Conservation (phyloP, 1,284 basidiomycete genomes). For the Trichosporon sp. region DNA sequence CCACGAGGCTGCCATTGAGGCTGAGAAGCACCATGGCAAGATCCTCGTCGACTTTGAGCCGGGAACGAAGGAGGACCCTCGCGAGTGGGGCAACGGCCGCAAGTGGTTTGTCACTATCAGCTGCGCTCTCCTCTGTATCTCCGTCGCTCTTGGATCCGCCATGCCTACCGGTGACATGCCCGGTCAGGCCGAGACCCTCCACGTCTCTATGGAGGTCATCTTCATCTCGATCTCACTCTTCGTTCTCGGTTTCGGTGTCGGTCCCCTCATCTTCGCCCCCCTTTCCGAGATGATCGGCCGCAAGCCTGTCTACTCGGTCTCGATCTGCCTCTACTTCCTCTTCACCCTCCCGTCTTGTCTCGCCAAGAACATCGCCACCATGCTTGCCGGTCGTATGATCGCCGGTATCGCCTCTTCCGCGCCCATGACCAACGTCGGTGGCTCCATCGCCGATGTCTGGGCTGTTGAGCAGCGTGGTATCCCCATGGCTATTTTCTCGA, state of each 20-base stretch:
- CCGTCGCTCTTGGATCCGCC: slow-evolving; percentile 56
- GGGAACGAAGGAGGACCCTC: slow-evolving; percentile 41
- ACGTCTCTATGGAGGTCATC: slow-evolving; percentile 56
- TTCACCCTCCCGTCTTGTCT: slow-evolving; percentile 59
- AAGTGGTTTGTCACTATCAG: slow-evolving; percentile 47
- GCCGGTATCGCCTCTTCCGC: slow-evolving; percentile 58
- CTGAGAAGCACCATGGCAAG: slow-evolving; percentile 33
- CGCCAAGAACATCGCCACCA: slow-evolving; percentile 56
- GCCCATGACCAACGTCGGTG: slow-evolving; percentile 59
- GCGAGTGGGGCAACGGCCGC: slow-evolving; percentile 42
- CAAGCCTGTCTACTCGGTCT: slow-evolving; percentile 55
- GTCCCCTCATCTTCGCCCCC: slow-evolving; percentile 56
- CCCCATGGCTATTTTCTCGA: slow-evolving; percentile 58
- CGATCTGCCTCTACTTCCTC: slow-evolving; percentile 56
- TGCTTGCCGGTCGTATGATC: slow-evolving; percentile 59
- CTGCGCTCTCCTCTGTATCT: slow-evolving; percentile 42
- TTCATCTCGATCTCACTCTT: slow-evolving; percentile 58
- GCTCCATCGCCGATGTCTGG: slow-evolving; percentile 59
- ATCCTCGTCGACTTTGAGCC: slow-evolving; percentile 44
- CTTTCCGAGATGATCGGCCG: slow-evolving; percentile 54
- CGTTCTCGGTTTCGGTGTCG: slow-evolving; percentile 59
- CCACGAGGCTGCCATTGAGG: slow-evolving; percentile 6
- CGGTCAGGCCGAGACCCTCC: slow-evolving; percentile 49
- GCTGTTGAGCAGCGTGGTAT: slow-evolving; percentile 55
- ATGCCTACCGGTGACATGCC: slow-evolving; percentile 58